Evolutionary conservation across 441 rosid genomes (phyloP).

Genomic region (Gossypium aridum): DNA sequence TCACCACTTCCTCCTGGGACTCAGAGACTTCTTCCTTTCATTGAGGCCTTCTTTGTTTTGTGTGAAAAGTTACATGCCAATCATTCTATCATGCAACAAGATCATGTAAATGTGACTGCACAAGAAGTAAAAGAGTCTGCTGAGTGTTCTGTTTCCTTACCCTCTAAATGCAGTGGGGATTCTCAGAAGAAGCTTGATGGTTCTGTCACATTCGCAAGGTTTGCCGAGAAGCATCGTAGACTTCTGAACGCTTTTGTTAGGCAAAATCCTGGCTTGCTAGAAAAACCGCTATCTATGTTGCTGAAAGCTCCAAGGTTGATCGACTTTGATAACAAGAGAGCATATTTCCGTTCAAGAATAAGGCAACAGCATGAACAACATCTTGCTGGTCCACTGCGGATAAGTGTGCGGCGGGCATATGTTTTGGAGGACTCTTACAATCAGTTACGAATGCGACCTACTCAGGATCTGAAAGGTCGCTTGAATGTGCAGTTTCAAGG

Average conservation of each 20-base stretch:
- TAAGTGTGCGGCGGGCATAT: constrained; percentile 88
- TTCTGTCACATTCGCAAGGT: constrained; percentile 70
- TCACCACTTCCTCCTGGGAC: constrained; percentile 89
- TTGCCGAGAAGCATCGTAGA: constrained; percentile 93
- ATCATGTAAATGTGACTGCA: constrained; percentile 58
- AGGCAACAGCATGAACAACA: constrained; percentile 90
- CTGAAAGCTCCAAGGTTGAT: constrained; percentile 91
- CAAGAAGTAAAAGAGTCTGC: constrained; percentile 81
- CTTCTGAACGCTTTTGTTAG: constrained; percentile 88
- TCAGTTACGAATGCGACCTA: constrained; percentile 93
- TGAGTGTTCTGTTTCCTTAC: constrained; percentile 36
- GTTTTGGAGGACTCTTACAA: constrained; percentile 97
- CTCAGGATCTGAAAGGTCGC: constrained; percentile 88
- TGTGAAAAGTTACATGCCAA: constrained; percentile 84
- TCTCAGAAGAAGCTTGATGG: constrained; percentile 71
- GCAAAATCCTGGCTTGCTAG: constrained; percentile 83
- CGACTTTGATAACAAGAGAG: constrained; percentile 95
- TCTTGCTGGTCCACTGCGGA: constrained; percentile 82
- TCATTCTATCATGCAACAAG: constrained; percentile 52
- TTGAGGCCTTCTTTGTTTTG: constrained; percentile 95
- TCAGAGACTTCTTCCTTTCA: constrained; percentile 85
- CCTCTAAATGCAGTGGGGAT: constrained; percentile 35
- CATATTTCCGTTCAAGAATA: constrained; percentile 91
- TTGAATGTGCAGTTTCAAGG: constrained; percentile 96
- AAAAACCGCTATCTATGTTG: constrained; percentile 90